Conservation (phyloP, 2,329 filamentous ascomycete species). For the Metarhizium humberi region DNA sequence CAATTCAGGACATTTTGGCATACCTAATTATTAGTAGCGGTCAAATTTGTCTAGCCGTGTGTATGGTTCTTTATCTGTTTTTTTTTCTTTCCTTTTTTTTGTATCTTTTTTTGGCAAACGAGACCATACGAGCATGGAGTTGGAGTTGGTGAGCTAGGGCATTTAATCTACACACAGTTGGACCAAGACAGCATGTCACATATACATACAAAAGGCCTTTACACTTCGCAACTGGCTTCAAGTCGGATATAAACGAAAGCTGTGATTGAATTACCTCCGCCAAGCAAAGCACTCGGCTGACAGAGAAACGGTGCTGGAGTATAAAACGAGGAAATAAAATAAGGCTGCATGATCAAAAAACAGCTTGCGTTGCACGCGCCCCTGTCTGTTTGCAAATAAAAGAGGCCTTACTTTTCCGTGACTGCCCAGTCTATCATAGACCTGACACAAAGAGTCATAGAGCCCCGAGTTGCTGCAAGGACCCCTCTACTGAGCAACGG, state of each 20-base stretch:
- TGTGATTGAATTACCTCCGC: slow-evolving; percentile 37
- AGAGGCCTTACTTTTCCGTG: slow-evolving; percentile 2
- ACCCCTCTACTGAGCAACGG: background rate
- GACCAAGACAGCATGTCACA: background rate
- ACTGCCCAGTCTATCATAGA: slow-evolving; percentile 2
- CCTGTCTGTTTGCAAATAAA: background rate
- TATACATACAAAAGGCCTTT: background rate
- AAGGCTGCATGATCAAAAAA: slow-evolving; percentile 25
- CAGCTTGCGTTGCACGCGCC: slow-evolving; percentile 6
- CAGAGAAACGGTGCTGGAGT: slow-evolving; percentile 20
- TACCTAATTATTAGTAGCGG: background rate
- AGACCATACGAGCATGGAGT: background rate
- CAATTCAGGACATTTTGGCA: background rate
- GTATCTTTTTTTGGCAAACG: background rate
- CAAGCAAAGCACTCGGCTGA: slow-evolving; percentile 29
- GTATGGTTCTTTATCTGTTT: background rate
- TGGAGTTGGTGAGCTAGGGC: background rate
- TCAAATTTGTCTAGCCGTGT: background rate
- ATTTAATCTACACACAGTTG: background rate
- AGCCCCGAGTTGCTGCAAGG: background rate
- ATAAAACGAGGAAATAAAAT: slow-evolving; percentile 20
- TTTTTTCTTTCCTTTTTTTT: background rate
- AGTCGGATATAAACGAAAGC: slow-evolving; percentile 14
- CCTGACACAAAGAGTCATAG: background rate
- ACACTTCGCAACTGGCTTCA: background rate